A percentile compares a stretch with the other conserved stretches of the same genome.
phyloP scores from a whole-genome alignment of 2,329 filamentous ascomycete species.

The Claviceps maximensis region DNA sequence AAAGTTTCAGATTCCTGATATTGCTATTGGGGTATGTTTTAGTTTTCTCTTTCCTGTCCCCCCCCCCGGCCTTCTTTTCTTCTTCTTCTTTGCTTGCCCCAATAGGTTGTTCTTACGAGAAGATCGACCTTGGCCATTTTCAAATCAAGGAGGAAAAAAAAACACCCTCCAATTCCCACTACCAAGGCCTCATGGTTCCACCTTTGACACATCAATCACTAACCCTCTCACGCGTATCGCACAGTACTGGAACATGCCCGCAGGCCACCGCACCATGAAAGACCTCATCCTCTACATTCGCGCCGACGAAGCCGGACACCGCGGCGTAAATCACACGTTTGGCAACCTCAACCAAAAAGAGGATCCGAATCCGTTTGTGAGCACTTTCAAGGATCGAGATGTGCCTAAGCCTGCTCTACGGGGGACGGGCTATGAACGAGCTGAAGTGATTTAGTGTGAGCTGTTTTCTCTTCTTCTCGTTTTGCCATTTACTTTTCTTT shows the following conservation, averaged over 20 bases:
- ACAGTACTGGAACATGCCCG: slow-evolving; percentile 84
- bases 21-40: slow-evolving; percentile 51
- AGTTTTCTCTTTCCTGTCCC: background rate
- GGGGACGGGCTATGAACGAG: slow-evolving; percentile 67
- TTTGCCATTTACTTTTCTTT: background rate
- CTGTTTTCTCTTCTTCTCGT: too few relatives aligned
- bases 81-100: background rate
- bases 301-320: slow-evolving; percentile 77
- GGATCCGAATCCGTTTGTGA: slow-evolving; percentile 88
- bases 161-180: too few relatives aligned
- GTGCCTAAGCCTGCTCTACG: slow-evolving; percentile 53
- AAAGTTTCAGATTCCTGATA: slow-evolving; percentile 67
- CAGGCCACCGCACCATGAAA: slow-evolving; percentile 67
- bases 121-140: background rate
- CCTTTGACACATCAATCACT: background rate
- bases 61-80: background rate
- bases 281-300: slow-evolving; percentile 81
- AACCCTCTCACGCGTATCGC: background rate
- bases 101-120: too few relatives aligned
- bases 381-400: slow-evolving; percentile 58
- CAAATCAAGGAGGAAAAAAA: background rate
- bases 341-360: slow-evolving; percentile 72
- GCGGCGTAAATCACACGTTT: slow-evolving; percentile 92
- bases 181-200: too few relatives aligned
- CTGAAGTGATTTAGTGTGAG: slow-evolving; percentile 57